These are phyloP conservation scores for Fraxinus angustifolia DNA, from an alignment of 305 asterid species.

Conservation along the genomic window DNA sequence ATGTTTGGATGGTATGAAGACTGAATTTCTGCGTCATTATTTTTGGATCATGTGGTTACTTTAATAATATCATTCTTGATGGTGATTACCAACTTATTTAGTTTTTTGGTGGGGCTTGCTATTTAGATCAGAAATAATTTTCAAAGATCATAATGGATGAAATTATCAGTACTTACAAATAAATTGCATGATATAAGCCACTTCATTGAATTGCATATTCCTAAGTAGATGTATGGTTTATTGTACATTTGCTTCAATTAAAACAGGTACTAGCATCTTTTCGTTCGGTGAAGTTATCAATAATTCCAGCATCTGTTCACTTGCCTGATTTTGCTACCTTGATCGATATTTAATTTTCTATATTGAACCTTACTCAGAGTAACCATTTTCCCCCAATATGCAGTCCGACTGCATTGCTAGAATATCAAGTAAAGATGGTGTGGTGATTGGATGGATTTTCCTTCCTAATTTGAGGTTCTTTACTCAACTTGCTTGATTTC, in stretches of 20 bases:
- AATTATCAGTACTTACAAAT: background rate
- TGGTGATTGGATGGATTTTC: constrained; percentile 78
- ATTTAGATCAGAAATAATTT: background rate
- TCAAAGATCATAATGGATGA: background rate
- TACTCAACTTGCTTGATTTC: background rate
- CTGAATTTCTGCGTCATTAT: constrained; percentile 1
- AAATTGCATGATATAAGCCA: background rate
- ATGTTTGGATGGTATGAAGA: constrained; percentile 63
- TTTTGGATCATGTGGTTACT: background rate
- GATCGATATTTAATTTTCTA: background rate
- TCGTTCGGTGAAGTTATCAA: background rate
- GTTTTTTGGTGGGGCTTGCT: background rate
- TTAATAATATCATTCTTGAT: background rate
- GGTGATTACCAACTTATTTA: background rate
- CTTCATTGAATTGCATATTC: background rate
- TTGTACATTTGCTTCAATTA: background rate
- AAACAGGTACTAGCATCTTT: background rate
- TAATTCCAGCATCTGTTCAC: background rate
- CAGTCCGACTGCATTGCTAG: constrained; percentile 96
- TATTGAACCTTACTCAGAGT: background rate
- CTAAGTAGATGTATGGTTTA: background rate
- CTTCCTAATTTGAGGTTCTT: constrained; percentile 66
- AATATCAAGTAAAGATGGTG: constrained; percentile 62
- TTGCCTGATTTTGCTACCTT: background rate
- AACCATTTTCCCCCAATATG: constrained; percentile 9